These are phyloP conservation scores for Barnettozyma sucrosica DNA, from an alignment of 805 yeast species.

Conservation along the genomic window DNA sequence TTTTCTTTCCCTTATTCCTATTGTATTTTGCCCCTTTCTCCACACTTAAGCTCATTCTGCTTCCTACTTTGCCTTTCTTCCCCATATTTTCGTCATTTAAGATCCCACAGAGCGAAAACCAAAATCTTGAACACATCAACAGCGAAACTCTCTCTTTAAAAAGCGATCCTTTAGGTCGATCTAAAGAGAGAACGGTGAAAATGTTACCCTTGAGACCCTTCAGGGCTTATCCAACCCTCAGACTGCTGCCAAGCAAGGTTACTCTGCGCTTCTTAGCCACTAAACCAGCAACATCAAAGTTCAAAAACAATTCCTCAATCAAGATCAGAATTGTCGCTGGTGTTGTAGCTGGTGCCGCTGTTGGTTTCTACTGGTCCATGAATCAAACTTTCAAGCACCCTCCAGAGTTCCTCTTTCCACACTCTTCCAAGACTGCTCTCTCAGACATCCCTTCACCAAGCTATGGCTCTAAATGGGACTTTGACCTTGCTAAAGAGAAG, in stretches of 20 bases:
- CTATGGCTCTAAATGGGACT: slow-evolving; percentile 25
- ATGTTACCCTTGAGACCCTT: not conserved
- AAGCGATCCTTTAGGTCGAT: not conserved
- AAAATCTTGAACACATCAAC: not conserved
- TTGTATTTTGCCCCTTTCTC: not conserved
- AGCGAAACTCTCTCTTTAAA: not conserved
- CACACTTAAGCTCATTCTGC: not conserved
- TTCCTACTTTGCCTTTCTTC: not conserved
- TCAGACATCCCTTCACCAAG: slow-evolving; percentile 22
- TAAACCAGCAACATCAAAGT: not conserved
- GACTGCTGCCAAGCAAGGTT: not conserved
- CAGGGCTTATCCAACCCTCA: not conserved
- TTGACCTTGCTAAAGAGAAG: slow-evolving; percentile 21
- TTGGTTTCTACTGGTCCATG: slow-evolving; percentile 24
- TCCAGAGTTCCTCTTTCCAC: slow-evolving; percentile 27
- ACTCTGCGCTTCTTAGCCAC: not conserved
- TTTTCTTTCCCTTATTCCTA: not conserved
- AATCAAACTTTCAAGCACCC: slow-evolving; percentile 20
- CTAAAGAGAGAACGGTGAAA: not conserved
- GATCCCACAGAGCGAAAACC: no score
- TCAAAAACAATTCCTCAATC: slow-evolving; percentile 1
- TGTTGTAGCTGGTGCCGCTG: slow-evolving; percentile 14
- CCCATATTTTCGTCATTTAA: not conserved
- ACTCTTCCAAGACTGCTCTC: slow-evolving; percentile 21
- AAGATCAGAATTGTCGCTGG: slow-evolving; percentile 14